phyloP scores from a whole-genome alignment of 2,329 filamentous ascomycete species.

The Colletotrichum plurivorum region DNA sequence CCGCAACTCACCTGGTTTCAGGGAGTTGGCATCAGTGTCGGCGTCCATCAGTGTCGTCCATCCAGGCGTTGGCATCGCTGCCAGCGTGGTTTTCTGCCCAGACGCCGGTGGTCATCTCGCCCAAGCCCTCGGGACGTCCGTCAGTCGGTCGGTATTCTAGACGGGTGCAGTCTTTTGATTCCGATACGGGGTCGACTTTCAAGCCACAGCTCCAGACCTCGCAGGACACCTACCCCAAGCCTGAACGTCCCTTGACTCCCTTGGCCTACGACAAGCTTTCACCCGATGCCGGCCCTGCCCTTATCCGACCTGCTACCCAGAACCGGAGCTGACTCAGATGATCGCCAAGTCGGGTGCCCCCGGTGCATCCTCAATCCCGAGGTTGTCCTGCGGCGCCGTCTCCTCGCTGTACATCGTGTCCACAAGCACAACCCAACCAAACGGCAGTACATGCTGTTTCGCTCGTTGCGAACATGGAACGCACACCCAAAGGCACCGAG shows the following conservation, averaged over 20 bases:
- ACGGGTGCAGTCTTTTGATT: not conserved
- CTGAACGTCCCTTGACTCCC: not conserved
- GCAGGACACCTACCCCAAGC: not conserved
- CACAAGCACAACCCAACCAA: not conserved
- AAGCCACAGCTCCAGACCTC: too few species aligned
- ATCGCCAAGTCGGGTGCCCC: conserved; percentile 5
- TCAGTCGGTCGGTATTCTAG: not conserved
- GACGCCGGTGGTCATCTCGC: not conserved
- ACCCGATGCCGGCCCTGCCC: conserved; percentile 10
- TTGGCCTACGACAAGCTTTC: conserved; percentile 34
- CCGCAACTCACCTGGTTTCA: not conserved
- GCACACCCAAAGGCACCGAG: not conserved
- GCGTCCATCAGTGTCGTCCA: too few species aligned
- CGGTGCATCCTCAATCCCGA: not conserved
- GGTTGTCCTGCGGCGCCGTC: not conserved
- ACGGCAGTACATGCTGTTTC: not conserved
- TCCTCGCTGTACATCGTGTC: not conserved
- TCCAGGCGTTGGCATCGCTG: not conserved
- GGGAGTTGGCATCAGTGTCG: not conserved
- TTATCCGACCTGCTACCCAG: not conserved
- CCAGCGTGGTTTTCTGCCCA: not conserved
- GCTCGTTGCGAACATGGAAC: conserved; percentile 10
- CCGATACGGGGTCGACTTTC: too few species aligned
- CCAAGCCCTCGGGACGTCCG: conserved; percentile 1
- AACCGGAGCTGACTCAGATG: conserved; percentile 11